A percentile compares a stretch with the other conserved stretches of the same genome.
Conservation (phyloP, 192 early-diverging fungal genomes). For the Linnemannia exigua region DNA sequence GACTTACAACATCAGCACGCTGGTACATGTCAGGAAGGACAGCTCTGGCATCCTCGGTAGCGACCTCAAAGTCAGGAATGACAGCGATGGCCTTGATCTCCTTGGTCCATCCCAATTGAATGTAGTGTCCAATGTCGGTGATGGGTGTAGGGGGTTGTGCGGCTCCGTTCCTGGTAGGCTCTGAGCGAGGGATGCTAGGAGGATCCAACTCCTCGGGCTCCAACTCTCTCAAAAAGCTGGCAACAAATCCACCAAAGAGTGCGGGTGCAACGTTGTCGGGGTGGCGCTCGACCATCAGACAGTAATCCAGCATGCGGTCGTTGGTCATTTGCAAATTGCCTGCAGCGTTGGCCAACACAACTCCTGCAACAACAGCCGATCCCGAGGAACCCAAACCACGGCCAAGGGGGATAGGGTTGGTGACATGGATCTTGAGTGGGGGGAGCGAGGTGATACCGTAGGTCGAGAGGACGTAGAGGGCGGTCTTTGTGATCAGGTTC, state of each 20-base stretch:
- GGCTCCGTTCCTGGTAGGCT: slow-evolving; percentile 55
- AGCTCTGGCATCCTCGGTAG: slow-evolving; percentile 91
- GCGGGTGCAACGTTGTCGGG: slow-evolving; percentile 98
- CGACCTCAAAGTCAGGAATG: slow-evolving; percentile 93
- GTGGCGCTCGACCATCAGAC: slow-evolving; percentile 94
- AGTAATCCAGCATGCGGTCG: slow-evolving; percentile 92
- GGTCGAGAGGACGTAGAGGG: slow-evolving; percentile 88
- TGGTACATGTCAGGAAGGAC: slow-evolving; percentile 86
- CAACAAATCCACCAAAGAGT: slow-evolving; percentile 95
- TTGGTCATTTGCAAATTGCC: slow-evolving; percentile 76
- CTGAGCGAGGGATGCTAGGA: slow-evolving; percentile 62
- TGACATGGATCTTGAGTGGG: slow-evolving; percentile 78
- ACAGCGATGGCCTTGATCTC: slow-evolving; percentile 82
- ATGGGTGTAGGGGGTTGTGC: slow-evolving; percentile 66
- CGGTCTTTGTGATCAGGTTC: slow-evolving; percentile 95
- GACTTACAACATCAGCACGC: slow-evolving; percentile 83
- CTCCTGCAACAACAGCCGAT: slow-evolving; percentile 95
- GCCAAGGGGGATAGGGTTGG: slow-evolving; percentile 95
- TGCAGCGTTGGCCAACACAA: slow-evolving; percentile 83
- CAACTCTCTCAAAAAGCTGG: slow-evolving; percentile 82
- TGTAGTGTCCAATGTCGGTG: slow-evolving; percentile 75
- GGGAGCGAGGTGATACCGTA: slow-evolving; percentile 76
- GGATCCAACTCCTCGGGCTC: slow-evolving; percentile 61
- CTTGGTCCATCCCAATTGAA: slow-evolving; percentile 76
- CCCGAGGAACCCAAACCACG: slow-evolving; percentile 98